Conservation (phyloP, 371 early-diverging fungal species). For the Rhizopus arrhizus region DNA sequence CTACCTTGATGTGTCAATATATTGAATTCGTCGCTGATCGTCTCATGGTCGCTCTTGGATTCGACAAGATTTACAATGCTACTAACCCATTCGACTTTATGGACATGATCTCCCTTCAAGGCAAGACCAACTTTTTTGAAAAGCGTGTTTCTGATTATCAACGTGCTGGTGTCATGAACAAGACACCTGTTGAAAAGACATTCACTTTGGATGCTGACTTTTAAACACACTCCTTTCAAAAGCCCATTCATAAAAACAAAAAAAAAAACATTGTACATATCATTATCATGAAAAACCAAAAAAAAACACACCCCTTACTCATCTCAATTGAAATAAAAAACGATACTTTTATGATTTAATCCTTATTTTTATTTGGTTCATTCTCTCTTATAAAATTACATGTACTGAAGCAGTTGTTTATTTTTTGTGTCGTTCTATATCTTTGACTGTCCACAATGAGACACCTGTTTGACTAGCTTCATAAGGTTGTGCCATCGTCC, state of each 20-base stretch:
- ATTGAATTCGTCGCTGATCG: conserved; percentile 99
- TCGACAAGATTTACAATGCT: conserved; percentile 85
- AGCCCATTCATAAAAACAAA: neutral
- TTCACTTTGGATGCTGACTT: conserved; percentile 51
- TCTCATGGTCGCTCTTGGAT: conserved; percentile 90
- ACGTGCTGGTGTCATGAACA: conserved; percentile 95
- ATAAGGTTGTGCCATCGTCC: conserved; percentile 97
- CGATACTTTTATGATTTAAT: neutral
- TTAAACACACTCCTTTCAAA: neutral
- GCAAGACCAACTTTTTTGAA: conserved; percentile 99
- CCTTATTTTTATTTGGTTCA: too few relatives aligned
- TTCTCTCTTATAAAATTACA: too few relatives aligned
- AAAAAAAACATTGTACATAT: conserved; percentile 1
- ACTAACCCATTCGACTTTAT: conserved; percentile 99
- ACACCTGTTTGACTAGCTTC: conserved; percentile 70
- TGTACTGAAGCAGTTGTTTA: neutral
- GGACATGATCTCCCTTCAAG: conserved; percentile 99
- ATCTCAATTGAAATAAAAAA: neutral
- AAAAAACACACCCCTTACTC: neutral
- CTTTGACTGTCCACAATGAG: conserved; percentile 64
- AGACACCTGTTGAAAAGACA: conserved; percentile 63
- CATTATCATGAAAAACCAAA: neutral
- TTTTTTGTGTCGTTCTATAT: conserved; percentile 57
- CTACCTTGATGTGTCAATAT: conserved; percentile 95
- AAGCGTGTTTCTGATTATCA: conserved; percentile 99